phyloP scores from a whole-genome alignment of 2,329 filamentous ascomycete genomes.

The Zalaria obscura region DNA sequence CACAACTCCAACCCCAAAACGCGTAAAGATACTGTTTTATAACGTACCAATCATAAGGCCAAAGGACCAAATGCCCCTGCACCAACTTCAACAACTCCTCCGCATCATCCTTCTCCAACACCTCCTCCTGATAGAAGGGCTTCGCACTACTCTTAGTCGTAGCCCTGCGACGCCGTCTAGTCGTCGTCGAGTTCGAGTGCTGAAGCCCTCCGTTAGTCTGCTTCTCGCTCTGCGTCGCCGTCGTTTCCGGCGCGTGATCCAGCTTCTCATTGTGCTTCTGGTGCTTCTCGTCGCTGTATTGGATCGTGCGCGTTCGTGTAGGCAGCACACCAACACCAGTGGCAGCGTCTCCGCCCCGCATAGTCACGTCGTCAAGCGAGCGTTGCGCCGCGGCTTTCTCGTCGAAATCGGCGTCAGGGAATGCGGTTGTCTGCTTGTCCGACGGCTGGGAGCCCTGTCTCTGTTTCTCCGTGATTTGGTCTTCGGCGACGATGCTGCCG shows the following conservation, averaged over 20 bases:
- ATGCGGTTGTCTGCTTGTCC: slow-evolving; percentile 7
- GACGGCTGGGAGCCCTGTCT: slow-evolving; percentile 6
- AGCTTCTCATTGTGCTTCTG: slow-evolving; percentile 1
- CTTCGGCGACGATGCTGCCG: not conserved
- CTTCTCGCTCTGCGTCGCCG: slow-evolving; percentile 11
- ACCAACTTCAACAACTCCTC: slow-evolving; percentile 69
- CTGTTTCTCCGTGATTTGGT: slow-evolving; percentile 3
- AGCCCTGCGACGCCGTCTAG: slow-evolving; percentile 49
- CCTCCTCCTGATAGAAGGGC: slow-evolving; percentile 52
- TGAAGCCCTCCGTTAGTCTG: slow-evolving; percentile 6
- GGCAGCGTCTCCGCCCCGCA: slow-evolving; percentile 16
- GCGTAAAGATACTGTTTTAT: not conserved
- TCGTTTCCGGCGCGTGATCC: slow-evolving; percentile 15
- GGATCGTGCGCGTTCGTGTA: slow-evolving; percentile 16
- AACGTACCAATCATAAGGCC: slow-evolving; percentile 78
- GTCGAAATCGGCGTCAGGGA: slow-evolving; percentile 5
- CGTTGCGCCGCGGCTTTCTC: slow-evolving; percentile 10
- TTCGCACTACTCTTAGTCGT: slow-evolving; percentile 56
- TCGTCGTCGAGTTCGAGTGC: slow-evolving; percentile 19
- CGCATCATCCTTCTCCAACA: slow-evolving; percentile 61
- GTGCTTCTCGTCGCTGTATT: slow-evolving; percentile 10
- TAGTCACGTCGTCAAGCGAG: slow-evolving; percentile 12
- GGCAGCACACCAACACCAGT: slow-evolving; percentile 5
- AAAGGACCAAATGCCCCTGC: slow-evolving; percentile 79
- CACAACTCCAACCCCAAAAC: not conserved